These are phyloP conservation scores for Neurospora sp. DNA, from an alignment of 2,329 filamentous ascomycete species.

Conservation along the genomic window DNA sequence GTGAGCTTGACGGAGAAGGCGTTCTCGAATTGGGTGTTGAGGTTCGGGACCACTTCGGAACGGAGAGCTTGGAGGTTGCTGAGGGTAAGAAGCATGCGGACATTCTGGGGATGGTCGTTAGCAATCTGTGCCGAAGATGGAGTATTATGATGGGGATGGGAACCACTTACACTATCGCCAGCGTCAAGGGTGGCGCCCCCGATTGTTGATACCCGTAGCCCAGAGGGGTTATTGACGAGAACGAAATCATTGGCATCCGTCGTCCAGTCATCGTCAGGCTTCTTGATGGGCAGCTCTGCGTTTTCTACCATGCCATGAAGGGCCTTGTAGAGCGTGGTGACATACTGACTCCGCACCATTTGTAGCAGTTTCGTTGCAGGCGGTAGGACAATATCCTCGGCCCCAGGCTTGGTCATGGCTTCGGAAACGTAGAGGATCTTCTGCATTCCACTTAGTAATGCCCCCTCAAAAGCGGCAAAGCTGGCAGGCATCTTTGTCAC, in stretches of 20 bases:
- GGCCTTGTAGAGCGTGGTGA: slow-evolving; percentile 87
- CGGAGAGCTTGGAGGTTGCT: slow-evolving; percentile 84
- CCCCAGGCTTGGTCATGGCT: slow-evolving; percentile 63
- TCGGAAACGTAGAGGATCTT: slow-evolving; percentile 92
- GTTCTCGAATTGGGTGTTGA: slow-evolving; percentile 90
- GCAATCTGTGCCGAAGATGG: neutral
- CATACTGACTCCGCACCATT: slow-evolving; percentile 85
- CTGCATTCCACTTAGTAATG: slow-evolving; percentile 78
- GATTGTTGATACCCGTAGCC: slow-evolving; percentile 25
- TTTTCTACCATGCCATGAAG: slow-evolving; percentile 96
- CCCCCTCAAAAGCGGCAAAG: slow-evolving; percentile 77
- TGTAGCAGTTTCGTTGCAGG: slow-evolving; percentile 82
- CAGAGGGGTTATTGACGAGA: slow-evolving; percentile 18
- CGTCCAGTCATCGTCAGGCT: slow-evolving; percentile 53
- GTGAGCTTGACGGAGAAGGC: slow-evolving; percentile 90
- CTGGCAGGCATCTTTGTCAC: slow-evolving; percentile 83
- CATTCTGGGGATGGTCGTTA: slow-evolving; percentile 48
- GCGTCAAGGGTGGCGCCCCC: slow-evolving; percentile 42
- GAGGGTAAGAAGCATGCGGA: slow-evolving; percentile 87
- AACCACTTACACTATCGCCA: slow-evolving; percentile 41
- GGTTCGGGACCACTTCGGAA: slow-evolving; percentile 69
- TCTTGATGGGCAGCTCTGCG: slow-evolving; percentile 65
- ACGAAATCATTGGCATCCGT: slow-evolving; percentile 35
- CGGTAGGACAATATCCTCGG: slow-evolving; percentile 69
- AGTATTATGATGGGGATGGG: neutral